phyloP scores from a whole-genome alignment of 495 filamentous ascomycete species.

The Podospora pseudopauciseta region DNA sequence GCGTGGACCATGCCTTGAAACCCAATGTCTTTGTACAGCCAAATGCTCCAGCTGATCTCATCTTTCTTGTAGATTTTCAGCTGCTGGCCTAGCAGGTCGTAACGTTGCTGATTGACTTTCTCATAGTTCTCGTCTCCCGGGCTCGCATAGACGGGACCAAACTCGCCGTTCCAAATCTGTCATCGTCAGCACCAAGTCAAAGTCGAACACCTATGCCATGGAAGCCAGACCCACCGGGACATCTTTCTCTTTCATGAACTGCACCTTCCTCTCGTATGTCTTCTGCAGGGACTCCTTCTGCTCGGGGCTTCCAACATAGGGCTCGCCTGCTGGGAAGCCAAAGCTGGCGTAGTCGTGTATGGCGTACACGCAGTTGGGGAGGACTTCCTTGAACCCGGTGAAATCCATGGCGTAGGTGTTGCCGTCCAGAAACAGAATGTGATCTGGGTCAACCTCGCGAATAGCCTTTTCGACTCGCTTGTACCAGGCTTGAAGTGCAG shows the following conservation, averaged over 20 bases:
- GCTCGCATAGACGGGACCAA: constrained; percentile 58
- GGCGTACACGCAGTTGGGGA: constrained; percentile 56
- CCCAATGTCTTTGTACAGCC: constrained; percentile 65
- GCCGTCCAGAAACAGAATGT: constrained; percentile 62
- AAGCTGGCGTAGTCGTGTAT: constrained; percentile 59
- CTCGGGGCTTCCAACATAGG: constrained; percentile 48
- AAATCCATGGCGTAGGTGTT: constrained; percentile 63
- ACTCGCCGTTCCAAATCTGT: constrained; percentile 61
- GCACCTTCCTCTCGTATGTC: constrained; percentile 53
- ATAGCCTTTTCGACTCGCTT: constrained; percentile 56
- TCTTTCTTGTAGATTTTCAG: constrained; percentile 55
- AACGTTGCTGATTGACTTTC: constrained; percentile 50
- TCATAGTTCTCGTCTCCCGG: constrained; percentile 38
- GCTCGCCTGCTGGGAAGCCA: constrained; percentile 55
- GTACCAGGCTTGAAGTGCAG: constrained; percentile 55
- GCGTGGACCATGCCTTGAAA: constrained; percentile 61
- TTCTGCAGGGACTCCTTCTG: constrained; percentile 49
- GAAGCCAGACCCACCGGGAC: constrained; percentile 40
- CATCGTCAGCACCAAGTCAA: neutral
- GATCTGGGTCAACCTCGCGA: constrained; percentile 55
- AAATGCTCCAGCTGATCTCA: constrained; percentile 58
- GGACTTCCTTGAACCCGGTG: constrained; percentile 34
- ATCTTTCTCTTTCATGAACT: constrained; percentile 53
- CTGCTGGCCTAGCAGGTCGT: constrained; percentile 54
- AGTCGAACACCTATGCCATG: neutral